Evolutionary conservation across 2,329 filamentous ascomycete genomes (phyloP), one percentile per base, ranked within the genome.

Genomic region (Tolypocladium inflatum): DNA sequence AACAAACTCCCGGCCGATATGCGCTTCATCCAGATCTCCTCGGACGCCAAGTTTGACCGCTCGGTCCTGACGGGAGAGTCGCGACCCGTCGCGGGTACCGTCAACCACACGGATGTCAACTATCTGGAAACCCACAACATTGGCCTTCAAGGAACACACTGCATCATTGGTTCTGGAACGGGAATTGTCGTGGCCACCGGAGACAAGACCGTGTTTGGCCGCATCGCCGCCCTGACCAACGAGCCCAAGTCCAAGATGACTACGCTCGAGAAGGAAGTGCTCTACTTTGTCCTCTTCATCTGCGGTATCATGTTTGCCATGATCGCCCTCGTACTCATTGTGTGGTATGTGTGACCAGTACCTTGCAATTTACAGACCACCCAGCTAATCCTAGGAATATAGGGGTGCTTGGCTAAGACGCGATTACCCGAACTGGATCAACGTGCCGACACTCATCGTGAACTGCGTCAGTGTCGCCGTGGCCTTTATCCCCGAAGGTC

Each of bases 141-240:
- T 56, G 88, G 88, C 26, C 78, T 92, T 11, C 88, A 91, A 67
- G 88, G 89, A n/a, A 91, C 89, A 0, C 87, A 91, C 65, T 91
- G 88, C 63, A 83, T 88, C 4, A 85, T 84, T 8, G 89, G 89
- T 3, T 84, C 76, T 26, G 85, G 82, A 55, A 75, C 80, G 17
- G 88, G 86, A 21, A 72, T 91, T 11, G 86, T 90, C 2, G 84
- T 92, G 13, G 83, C 84, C 1, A 91, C 85, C 0, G 88, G 88
- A 10, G 86, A 90, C 67, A 76, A 74, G 17, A 91, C 89, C 0
- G 85, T 92, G 26, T 91, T 92, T 70, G 88, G 89, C 10, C 82
- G 85, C 54, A 89, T 92, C 63, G 88, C 89, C 1, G 84, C 85
- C 62, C 74, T 91, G 55, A 89, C 88, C 0, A 88, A 83, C 55